Base-by-base conservation (phyloP, 345 rosid species). In the Eutrema japonicum region DNA sequence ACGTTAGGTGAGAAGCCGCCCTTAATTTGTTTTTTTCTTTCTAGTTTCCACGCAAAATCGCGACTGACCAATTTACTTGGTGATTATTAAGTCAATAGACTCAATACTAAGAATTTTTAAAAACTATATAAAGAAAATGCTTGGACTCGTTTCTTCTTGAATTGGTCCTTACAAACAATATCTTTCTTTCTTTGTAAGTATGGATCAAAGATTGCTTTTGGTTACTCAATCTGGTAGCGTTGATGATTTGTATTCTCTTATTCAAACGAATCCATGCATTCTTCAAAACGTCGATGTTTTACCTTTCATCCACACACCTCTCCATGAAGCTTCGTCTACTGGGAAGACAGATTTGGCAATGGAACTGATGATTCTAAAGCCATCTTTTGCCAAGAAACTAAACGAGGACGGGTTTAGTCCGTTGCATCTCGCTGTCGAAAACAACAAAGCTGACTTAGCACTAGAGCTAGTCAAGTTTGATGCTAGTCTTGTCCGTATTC, bases 401-500 rank as follows among this genome's bases (percentile, higher is more conserved):
- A 58, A 58, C 12, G 4, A 38, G 42, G 16, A 48, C 27, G 65
- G 65, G 14, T 45, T 22, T 11, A 70, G 56, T 70, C 57, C 67
- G 0, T 63, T 73, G 61, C 77, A 73, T 27, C 62, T 73, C 2
- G 64, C 77, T 32, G 18, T 73, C 2, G 36, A 64, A 14, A 73
- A 53, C 26, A 4, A 50, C 0, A 49, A 60, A 2, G 51, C 3
- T 49, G 42, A 71, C 7, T 60, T 71, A 71, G 68, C 68, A 50
- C 52, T 2, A 60, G 75, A 29, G 43, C 67, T 71, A 37, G 35
- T 30, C 59, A 71, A 60, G 68, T 38, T 61, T 61, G 68, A 71
- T 61, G 68, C 60, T 0, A 50, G 13, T 30, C 75, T 71, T 40
- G 46, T 71, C 30, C 75, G 75, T 38, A 4, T 38, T 29, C 42